phyloP scores from a whole-genome alignment of 768 basidiomycete genomes.

The Galerina marginata region DNA sequence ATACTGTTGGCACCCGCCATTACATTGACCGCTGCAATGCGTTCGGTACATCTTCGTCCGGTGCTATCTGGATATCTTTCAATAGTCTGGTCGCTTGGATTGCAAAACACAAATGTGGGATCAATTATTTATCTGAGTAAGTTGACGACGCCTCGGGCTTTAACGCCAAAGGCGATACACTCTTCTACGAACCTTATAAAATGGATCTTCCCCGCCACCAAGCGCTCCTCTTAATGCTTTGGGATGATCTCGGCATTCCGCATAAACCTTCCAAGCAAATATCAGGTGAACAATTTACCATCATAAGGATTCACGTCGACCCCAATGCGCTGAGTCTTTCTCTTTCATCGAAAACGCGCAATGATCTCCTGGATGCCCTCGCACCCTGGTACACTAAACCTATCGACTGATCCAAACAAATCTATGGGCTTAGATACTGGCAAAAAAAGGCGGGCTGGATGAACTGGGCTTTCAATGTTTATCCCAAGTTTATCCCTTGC shows the following conservation, averaged over 20 bases:
- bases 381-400: not conserved
- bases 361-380: conserved; percentile 8
- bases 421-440: conserved; percentile 27
- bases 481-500: conserved; percentile 22
- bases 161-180: conserved; percentile 20
- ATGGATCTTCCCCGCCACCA: conserved; percentile 34
- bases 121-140: conserved; percentile 33
- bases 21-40: conserved; percentile 30
- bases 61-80: conserved; percentile 32
- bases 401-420: conserved; percentile 29
- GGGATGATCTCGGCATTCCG: conserved; percentile 45
- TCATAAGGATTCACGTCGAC: conserved; percentile 48
- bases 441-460: conserved; percentile 32
- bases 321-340: conserved; percentile 34
- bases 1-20: conserved; percentile 20
- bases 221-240: conserved; percentile 36
- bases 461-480: conserved; percentile 40
- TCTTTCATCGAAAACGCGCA: conserved; percentile 13
- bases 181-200: conserved; percentile 36
- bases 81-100: conserved; percentile 43
- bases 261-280: conserved; percentile 47
- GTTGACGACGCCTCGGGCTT: conserved; percentile 38
- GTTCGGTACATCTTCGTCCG: conserved; percentile 29
- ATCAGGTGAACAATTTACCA: conserved; percentile 28
- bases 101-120: conserved; percentile 22